phyloP scores from a whole-genome alignment of 176 grass and related monocot species.

The Pontederia paniculata region DNA sequence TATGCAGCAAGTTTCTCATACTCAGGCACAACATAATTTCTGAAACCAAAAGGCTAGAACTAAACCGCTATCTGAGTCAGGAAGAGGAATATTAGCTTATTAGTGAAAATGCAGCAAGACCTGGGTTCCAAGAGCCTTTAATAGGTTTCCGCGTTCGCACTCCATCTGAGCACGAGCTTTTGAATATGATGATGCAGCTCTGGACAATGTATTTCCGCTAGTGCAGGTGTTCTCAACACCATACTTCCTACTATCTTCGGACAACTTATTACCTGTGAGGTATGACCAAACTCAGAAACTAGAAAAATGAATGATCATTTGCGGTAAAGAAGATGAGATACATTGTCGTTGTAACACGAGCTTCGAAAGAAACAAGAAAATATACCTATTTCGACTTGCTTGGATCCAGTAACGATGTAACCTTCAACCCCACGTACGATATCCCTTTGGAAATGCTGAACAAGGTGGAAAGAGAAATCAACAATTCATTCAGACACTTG shows the following conservation, averaged over 20 bases:
- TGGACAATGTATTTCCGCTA: slow-evolving; percentile 77
- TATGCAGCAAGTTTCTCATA: too few relatives aligned
- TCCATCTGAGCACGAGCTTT: slow-evolving; percentile 57
- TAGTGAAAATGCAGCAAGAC: slow-evolving; percentile 20
- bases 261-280: slow-evolving; percentile 64
- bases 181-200: slow-evolving; percentile 42
- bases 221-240: slow-evolving; percentile 69
- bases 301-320: background rate
- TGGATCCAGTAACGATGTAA: slow-evolving; percentile 85
- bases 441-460: slow-evolving; percentile 98
- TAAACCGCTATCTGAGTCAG: background rate
- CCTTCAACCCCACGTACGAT: slow-evolving; percentile 85
- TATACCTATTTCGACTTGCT: slow-evolving; percentile 90
- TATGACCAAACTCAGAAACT: background rate
- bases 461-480: too few relatives aligned
- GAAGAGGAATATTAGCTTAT: background rate
- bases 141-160: slow-evolving; percentile 56
- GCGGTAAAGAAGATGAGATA: background rate
- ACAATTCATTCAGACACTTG: too few relatives aligned
- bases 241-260: slow-evolving; percentile 90
- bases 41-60: too few relatives aligned
- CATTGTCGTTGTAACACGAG: background rate
- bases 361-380: slow-evolving; percentile 1
- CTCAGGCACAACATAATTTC: too few relatives aligned
- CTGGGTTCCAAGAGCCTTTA: slow-evolving; percentile 83